Base-by-base conservation (phyloP, 164 flowering plant species). In the Dillenia turbinata region DNA sequence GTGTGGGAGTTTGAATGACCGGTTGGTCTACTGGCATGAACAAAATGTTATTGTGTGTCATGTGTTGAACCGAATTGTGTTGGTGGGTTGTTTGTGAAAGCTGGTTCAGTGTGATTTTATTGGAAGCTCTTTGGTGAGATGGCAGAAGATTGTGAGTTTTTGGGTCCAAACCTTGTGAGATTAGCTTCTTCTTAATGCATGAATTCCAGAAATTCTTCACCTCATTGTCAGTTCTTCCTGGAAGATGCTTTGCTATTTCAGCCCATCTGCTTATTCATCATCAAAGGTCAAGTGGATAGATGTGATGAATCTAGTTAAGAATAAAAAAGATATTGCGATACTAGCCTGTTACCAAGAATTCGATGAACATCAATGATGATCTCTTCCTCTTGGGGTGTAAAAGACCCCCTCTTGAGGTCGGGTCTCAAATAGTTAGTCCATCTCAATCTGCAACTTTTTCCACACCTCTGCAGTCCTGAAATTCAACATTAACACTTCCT, bases 171-270 rank as follows among this genome's bases (percentile, higher is more conserved):
- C 88, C 88, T 73, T 81, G 84, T 13, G 88, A 71, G 6, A 84
- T 68, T 2, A 84, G 76, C 72, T 82, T 84, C 55, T 84, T 84
- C 81, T 84, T 84, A n/a, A 84, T 77, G 83, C 88, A 84, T 47
- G 88, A 84, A 57, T 84, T 84, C 86, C 88, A 84, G 44, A 78
- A 84, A 61, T 84, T 84, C 81, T 84, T 84, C 71, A 84, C 84
- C 73, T 84, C 88, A 54, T 84, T 84, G 72, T 84, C 88, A 40
- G 88, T 81, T 66, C 88, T 78, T 33, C 88, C 88, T 12, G 88
- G 88, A 1, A 84, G 73, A 63, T 84, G 83, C 73, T 84, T 84
- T 0, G 88, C 88, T 67, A 84, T 84, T 55, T 81, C 84, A 52
- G 88, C 86, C 88, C 88, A 84, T 65, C 84, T 82, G 80, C 10